phyloP scores from a whole-genome alignment of 2,329 filamentous ascomycete genomes.

The Neonectria coccinea region DNA sequence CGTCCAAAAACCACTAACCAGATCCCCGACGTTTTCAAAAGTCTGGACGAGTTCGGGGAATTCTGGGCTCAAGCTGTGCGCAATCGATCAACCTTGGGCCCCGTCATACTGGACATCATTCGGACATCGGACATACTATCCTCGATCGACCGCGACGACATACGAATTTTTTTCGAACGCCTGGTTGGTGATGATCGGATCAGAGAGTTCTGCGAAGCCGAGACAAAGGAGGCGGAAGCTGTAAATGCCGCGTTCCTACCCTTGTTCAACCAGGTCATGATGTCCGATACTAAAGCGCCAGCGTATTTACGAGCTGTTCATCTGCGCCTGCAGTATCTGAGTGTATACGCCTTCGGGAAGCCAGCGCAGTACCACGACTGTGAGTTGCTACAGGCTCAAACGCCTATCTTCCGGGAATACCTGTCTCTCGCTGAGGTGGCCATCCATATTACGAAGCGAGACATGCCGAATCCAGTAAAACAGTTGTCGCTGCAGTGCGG shows the following conservation, averaged over 20 bases:
- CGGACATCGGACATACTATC: slow-evolving; percentile 11
- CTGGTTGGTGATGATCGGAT: slow-evolving; percentile 27
- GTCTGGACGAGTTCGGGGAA: slow-evolving; percentile 39
- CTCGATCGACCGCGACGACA: slow-evolving; percentile 15
- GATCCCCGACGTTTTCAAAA: slow-evolving; percentile 27
- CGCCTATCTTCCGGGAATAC: slow-evolving; percentile 49
- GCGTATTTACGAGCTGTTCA: slow-evolving; percentile 49
- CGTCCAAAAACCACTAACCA: slow-evolving; percentile 4
- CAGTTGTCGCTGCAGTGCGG: slow-evolving; percentile 45
- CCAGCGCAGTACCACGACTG: slow-evolving; percentile 42
- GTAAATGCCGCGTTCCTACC: slow-evolving; percentile 49
- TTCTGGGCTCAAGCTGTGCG: slow-evolving; percentile 26
- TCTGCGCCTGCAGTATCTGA: slow-evolving; percentile 48
- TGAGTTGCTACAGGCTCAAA: slow-evolving; percentile 36
- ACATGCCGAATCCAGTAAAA: slow-evolving; percentile 35
- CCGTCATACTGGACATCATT: slow-evolving; percentile 30
- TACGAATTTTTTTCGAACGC: slow-evolving; percentile 22
- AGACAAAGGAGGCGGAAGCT: slow-evolving; percentile 23
- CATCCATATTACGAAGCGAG: slow-evolving; percentile 23
- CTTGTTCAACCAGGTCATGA: slow-evolving; percentile 48
- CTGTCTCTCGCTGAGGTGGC: slow-evolving; percentile 48
- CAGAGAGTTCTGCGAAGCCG: slow-evolving; percentile 26
- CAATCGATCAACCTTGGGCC: slow-evolving; percentile 18
- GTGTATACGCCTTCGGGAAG: slow-evolving; percentile 46
- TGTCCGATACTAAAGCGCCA: slow-evolving; percentile 42